Base-by-base conservation (phyloP, 345 rosid genomes). In the Linum trigynum region DNA sequence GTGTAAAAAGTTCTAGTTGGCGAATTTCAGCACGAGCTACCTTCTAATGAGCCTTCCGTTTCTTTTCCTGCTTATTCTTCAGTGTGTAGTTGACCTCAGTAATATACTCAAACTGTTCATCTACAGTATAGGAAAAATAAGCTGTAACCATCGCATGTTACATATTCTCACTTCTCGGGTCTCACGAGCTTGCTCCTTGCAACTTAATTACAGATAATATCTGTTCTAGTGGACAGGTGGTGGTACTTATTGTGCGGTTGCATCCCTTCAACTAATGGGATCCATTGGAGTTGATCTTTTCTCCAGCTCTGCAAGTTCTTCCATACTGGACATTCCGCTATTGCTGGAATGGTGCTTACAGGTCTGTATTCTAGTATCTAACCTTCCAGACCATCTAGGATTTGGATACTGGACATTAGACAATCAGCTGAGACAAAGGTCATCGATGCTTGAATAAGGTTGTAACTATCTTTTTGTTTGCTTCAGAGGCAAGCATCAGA, bases 161-260 rank as follows among this genome's bases (percentile, higher is more conserved):
- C 53, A 48, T 12, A 9, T 2, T 48, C 53, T 48, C 11, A 15
- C 3, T 2, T 48, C 53, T 48, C 11, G 9, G 53, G 53, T 48
- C 53, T 48, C 14, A 10, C 14, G 53, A 48, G 14, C 53, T 48
- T 8, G 5, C 3, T 48, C 53, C 57, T 60, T 23, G 32, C 53
- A 78, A 74, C 65, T 58, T 69, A 61, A 68, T 71, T 79, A 70
- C 82, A 75, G 71, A 80, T 39, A 62, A 43, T 75, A 15, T 77
- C 69, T 63, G 61, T 75, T 77, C 72, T 85, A 80, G 87, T 71
- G 83, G 78, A 74, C 96, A 90, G 97, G 98, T 69, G 98, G 98
- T 74, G 98, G 81, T 69, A 85, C 95, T 4, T 92, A 80, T 80
- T 90, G 98, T 78, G 97, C 96, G 64, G 79, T 92, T 60, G 98